These are phyloP conservation scores for Aspergillus mulundensis DNA, from an alignment of 495 filamentous ascomycete species.

Conservation along the genomic window DNA sequence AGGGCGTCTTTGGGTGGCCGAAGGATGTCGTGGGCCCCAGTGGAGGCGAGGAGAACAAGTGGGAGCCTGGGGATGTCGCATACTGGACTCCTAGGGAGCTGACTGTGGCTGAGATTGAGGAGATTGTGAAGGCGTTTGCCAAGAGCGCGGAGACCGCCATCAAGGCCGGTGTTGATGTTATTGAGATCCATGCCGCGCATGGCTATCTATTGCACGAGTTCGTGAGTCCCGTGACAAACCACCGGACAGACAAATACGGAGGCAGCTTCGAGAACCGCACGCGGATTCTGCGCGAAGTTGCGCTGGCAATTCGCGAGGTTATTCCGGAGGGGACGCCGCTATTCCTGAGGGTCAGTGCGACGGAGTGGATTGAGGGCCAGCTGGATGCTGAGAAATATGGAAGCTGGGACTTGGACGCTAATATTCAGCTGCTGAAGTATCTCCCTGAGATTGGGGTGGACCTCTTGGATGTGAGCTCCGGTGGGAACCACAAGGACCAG, in stretches of 20 bases:
- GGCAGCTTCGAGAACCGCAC: conserved; percentile 55
- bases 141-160: conserved; percentile 57
- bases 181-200: conserved; percentile 59
- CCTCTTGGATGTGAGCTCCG: conserved; percentile 70
- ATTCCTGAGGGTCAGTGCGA: conserved; percentile 64
- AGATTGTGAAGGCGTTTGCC: conserved; percentile 57
- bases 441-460: conserved; percentile 66
- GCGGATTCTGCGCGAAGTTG: conserved; percentile 52
- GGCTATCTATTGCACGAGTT: conserved; percentile 73
- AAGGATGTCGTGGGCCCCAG: conserved; percentile 60
- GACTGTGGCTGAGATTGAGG: conserved; percentile 55
- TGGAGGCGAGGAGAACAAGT: conserved; percentile 45
- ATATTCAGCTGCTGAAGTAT: conserved; percentile 56
- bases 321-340: conserved; percentile 62
- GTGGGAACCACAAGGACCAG: conserved; percentile 60
- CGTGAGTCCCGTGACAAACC: conserved; percentile 56
- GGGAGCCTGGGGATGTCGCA: conserved; percentile 33
- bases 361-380: conserved; percentile 66
- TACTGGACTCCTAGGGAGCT: conserved; percentile 37
- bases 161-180: conserved; percentile 62
- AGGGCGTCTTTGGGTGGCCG: conserved; percentile 64
- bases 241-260: conserved; percentile 59
- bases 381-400: conserved; percentile 40
- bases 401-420: conserved; percentile 63
- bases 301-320: conserved; percentile 47